phyloP scores from a whole-genome alignment of 768 basidiomycete species.

The Boletus coccyginus region DNA sequence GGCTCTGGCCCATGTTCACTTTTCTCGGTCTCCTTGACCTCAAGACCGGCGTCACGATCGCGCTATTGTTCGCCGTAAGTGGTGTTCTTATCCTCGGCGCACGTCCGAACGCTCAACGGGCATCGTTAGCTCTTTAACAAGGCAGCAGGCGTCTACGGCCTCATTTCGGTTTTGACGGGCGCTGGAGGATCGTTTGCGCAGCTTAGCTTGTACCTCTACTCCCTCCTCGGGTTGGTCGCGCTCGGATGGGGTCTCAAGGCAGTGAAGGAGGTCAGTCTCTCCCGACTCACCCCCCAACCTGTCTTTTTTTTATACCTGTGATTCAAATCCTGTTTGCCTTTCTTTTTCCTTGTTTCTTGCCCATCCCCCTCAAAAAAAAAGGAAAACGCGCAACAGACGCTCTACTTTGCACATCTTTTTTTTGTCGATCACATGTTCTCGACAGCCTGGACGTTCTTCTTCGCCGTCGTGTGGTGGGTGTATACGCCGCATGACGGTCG shows the following conservation, averaged over 20 bases:
- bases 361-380: conserved; percentile 30
- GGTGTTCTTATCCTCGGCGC: neutral
- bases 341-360: neutral
- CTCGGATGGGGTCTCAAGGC: conserved; percentile 85
- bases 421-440: conserved; percentile 88
- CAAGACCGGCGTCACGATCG: conserved; percentile 88
- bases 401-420: conserved; percentile 91
- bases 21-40: conserved; percentile 89
- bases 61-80: conserved; percentile 85
- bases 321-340: conserved; percentile 7
- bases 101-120: conserved; percentile 7
- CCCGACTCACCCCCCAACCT: neutral
- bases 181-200: conserved; percentile 94
- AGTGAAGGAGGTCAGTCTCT: conserved; percentile 70
- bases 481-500: conserved; percentile 91
- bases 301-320: neutral
- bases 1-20: conserved; percentile 76
- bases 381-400: conserved; percentile 84
- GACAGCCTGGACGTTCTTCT: conserved; percentile 90
- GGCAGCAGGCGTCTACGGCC: conserved; percentile 94
- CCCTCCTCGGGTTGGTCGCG: conserved; percentile 73
- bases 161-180: conserved; percentile 87
- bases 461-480: conserved; percentile 87
- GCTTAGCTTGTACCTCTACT: conserved; percentile 91
- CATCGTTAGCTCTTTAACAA: conserved; percentile 80